Conservation (phyloP, 208 protist genomes). For the Blastocrithidia nonstop region DNA sequence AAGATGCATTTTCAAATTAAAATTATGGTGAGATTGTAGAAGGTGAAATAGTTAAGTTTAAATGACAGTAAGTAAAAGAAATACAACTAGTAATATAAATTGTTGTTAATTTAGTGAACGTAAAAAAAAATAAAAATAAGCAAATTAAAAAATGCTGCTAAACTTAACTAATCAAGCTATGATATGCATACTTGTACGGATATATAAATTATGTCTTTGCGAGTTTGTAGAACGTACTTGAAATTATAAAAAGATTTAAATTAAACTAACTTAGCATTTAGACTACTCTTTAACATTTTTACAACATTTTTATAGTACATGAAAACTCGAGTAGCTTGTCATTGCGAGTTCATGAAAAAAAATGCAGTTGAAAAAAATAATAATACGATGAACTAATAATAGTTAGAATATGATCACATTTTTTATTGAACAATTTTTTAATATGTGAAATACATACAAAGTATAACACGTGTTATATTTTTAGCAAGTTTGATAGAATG, state of each 20-base stretch:
- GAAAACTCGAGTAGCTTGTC: too few species aligned
- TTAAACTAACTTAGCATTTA: neutral
- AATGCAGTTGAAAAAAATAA: neutral
- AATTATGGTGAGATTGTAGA: too few species aligned
- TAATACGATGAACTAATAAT: neutral
- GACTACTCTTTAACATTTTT: slow-evolving; percentile 3
- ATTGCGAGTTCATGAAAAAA: too few species aligned
- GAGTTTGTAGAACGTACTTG: slow-evolving; percentile 2
- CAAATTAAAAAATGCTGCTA: neutral
- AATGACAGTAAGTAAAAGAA: slow-evolving; percentile 1
- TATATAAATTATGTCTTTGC: slow-evolving; percentile 5
- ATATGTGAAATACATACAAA: too few species aligned
- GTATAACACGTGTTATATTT: too few species aligned
- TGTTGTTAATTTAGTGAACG: too few species aligned
- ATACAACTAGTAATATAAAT: neutral
- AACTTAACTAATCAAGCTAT: neutral
- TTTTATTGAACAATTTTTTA: too few species aligned
- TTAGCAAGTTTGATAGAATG: neutral
- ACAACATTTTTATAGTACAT: too few species aligned
- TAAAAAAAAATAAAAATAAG: neutral
- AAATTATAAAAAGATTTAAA: slow-evolving; percentile 2
- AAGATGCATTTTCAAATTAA: too few species aligned
- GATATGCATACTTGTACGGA: slow-evolving; percentile 9
- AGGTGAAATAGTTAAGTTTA: neutral
- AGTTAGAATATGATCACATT: too few species aligned